These are phyloP conservation scores for Marvania coccoides DNA, from an alignment of 139 green algal genomes.

Conservation along the genomic window DNA sequence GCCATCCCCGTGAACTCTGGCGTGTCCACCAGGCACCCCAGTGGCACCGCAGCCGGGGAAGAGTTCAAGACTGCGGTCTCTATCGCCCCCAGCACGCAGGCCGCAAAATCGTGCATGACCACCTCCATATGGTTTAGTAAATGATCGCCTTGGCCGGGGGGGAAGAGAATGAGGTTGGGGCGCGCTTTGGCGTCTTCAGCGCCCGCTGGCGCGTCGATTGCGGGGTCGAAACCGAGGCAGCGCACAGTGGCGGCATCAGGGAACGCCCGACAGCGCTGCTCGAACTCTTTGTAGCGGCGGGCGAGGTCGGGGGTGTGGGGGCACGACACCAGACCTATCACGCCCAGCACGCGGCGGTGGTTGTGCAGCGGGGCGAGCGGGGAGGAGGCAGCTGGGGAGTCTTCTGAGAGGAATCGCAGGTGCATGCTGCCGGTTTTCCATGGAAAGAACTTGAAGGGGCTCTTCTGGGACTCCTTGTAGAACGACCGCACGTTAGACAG, in stretches of 20 bases:
- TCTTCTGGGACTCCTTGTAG: conserved; percentile 50
- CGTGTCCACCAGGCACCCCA: conserved; percentile 34
- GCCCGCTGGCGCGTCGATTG: conserved; percentile 47
- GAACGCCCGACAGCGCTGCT: conserved; percentile 41
- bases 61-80: conserved; percentile 71
- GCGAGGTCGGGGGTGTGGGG: conserved; percentile 33
- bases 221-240: conserved; percentile 77
- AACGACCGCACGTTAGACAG: conserved; percentile 43
- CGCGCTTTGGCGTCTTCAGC: conserved; percentile 31
- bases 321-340: conserved; percentile 75
- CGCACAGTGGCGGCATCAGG: conserved; percentile 58
- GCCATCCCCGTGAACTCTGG: conserved; percentile 21
- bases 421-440: conserved; percentile 66
- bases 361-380: conserved; percentile 48
- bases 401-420: conserved; percentile 62
- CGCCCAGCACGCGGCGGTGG: conserved; percentile 54
- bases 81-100: conserved; percentile 65
- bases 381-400: neutral
- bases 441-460: conserved; percentile 62
- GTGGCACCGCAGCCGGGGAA: conserved; percentile 41
- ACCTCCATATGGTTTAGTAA: conserved; percentile 61
- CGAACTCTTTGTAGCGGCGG: conserved; percentile 45
- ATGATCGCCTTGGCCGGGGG: conserved; percentile 38
- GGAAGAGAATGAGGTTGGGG: conserved; percentile 70
- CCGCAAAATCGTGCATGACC: conserved; percentile 80